Base-by-base conservation (phyloP, 495 filamentous ascomycete genomes). In the Aspergillus cristatus region DNA sequence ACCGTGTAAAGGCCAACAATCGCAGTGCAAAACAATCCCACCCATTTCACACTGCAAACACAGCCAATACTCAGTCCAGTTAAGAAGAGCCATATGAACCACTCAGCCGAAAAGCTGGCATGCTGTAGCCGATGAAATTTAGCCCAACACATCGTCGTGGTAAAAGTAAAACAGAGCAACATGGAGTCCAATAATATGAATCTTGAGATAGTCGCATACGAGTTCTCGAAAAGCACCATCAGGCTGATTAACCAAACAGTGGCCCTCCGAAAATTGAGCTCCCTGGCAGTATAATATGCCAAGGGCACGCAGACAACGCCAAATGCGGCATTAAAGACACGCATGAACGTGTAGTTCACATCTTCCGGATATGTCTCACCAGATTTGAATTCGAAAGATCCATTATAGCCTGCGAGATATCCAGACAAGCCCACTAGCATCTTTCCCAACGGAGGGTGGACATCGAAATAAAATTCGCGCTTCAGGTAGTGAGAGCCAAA, bases 401-500 rank as follows among this genome's bases (percentile, higher is more conserved):
- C 91, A 74, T 98, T 98, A 70, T 98, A 98, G 35, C 90, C 90
- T 25, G 91, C 91, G 38, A 98, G 69, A 50, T 88, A 90, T 49
- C 91, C 91, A 10, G 91, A 97, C 38, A 98, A 74, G 32, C 91
- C 91, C 44, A 98, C 93, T 16, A 98, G 75, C 76, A 98, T 96
- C 71, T 98, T 98, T 52, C 91, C 91, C 32, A 97, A 76, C 32
- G 91, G 91, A 37, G 91, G 91, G 58, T 98, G 85, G 24, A 97
- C 91, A 72, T 98, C 91, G 66, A 98, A 98, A 75, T 97, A 98
- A 70, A 97, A 93, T 63, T 97, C 93, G 50, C 90, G 85, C 53
- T 98, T 96, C 41, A 98, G 75, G 55, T 98, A 98, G 62, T 98
- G 89, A 48, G 90, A 96, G 42, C 91, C 91, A 62, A 98, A 98